A percentile compares a stretch with the other conserved stretches of the same genome.
These are phyloP conservation scores for Pythium angustatum DNA, from an alignment of 352 stramenopile genomes.

Conservation along the genomic window DNA sequence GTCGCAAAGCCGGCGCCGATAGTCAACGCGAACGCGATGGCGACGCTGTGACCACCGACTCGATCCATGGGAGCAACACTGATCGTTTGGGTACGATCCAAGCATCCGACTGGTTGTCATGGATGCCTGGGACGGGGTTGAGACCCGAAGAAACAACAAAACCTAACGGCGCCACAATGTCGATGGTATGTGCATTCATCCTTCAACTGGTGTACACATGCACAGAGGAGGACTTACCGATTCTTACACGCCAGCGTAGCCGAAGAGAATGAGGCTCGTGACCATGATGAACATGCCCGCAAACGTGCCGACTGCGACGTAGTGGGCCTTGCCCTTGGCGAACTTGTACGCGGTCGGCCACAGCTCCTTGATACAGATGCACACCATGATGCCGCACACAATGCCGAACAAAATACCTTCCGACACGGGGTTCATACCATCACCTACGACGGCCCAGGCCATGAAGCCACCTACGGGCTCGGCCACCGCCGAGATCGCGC, in stretches of 20 bases:
- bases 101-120: no score
- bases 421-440: constrained; percentile 43
- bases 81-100: no score
- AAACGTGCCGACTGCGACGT: constrained; percentile 83
- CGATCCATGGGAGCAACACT: no score
- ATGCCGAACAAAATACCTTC: constrained; percentile 89
- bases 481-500: constrained; percentile 78
- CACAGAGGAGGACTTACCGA: no score
- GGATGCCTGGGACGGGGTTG: no score
- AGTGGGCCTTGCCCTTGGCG: constrained; percentile 76
- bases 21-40: constrained; percentile 41
- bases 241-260: constrained; percentile 56
- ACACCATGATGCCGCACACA: constrained; percentile 93
- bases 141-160: no score
- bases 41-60: constrained; percentile 25
- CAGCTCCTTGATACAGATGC: constrained; percentile 85
- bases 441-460: constrained; percentile 73
- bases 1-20: constrained; percentile 48
- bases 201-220: no score
- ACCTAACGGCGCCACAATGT: no score
- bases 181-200: no score
- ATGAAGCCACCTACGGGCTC: constrained; percentile 87
- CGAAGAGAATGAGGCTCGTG: constrained; percentile 87
- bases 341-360: constrained; percentile 92
- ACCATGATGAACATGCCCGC: constrained; percentile 88